Percentiles rank a stretch among this genome's conserved stretches.
Conservation (phyloP, 441 rosid species). For the Croton setiger region DNA sequence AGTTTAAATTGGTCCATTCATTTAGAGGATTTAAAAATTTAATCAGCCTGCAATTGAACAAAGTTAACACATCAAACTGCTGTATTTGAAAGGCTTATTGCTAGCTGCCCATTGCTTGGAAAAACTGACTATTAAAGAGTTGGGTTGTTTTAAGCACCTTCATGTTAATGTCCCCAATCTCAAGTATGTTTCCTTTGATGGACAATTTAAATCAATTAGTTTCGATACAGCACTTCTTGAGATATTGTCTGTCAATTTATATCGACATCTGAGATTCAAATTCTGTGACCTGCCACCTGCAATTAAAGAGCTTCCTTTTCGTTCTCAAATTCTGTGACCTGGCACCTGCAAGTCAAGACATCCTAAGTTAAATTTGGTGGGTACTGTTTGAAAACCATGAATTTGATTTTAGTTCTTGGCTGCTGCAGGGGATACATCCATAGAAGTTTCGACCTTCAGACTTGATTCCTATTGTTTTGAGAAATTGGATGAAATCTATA, state of each 20-base stretch:
- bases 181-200: conserved; percentile 22
- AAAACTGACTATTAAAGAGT: neutral
- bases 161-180: conserved; percentile 17
- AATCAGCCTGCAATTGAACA: conserved; percentile 17
- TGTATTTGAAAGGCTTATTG: conserved; percentile 18
- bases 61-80: conserved; percentile 13
- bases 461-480: conserved; percentile 14
- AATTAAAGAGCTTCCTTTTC: conserved; percentile 17
- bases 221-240: conserved; percentile 15
- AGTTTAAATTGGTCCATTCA: conserved; percentile 8
- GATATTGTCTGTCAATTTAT: conserved; percentile 12
- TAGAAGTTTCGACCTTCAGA: conserved; percentile 13
- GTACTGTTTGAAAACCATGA: neutral
- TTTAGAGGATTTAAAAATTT: conserved; percentile 19
- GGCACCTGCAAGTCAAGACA: neutral
- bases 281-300: conserved; percentile 16
- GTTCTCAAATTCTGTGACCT: conserved; percentile 18
- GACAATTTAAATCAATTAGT: conserved; percentile 23
- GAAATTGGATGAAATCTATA: conserved; percentile 15
- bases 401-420: conserved; percentile 16
- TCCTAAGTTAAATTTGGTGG: neutral
- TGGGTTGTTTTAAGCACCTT: conserved; percentile 21
- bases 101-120: conserved; percentile 25
- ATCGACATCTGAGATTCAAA: conserved; percentile 19
- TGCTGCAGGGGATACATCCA: conserved; percentile 14